Evolutionary conservation across 176 grass and related monocot genomes (phyloP).

Genomic region (Echinochloa phyllopogon): DNA sequence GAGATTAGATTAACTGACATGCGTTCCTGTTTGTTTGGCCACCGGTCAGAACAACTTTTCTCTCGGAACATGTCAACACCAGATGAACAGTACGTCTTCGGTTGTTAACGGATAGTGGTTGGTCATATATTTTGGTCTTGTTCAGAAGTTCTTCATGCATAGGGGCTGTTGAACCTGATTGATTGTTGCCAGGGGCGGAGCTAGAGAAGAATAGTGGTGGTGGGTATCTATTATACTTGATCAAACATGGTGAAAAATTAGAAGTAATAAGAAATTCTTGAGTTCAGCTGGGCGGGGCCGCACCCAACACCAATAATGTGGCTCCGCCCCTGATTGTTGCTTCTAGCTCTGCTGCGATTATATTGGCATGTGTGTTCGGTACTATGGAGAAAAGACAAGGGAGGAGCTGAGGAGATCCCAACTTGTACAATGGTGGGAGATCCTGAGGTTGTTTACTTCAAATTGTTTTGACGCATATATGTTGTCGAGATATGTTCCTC

Average conservation of each 20-base stretch:
- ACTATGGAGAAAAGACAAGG: slow-evolving; percentile 14
- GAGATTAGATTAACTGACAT: neutral
- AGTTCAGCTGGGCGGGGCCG: no score
- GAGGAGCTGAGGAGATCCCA: neutral
- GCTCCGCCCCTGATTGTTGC: neutral
- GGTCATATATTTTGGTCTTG: neutral
- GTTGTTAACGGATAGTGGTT: slow-evolving; percentile 36
- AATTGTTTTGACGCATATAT: slow-evolving; percentile 15
- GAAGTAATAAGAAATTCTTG: no score
- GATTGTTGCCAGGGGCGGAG: no score
- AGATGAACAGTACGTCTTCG: no score
- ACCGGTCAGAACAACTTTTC: no score
- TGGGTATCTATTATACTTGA: no score
- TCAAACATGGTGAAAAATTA: no score
- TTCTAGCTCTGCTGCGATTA: neutral
- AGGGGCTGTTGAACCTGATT: slow-evolving; percentile 2
- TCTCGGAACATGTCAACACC: no score
- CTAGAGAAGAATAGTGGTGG: no score
- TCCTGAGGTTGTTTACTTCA: neutral
- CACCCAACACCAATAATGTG: no score
- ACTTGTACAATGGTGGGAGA: neutral
- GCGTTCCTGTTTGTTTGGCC: no score
- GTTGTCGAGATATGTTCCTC: slow-evolving; percentile 12
- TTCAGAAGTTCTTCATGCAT: neutral
- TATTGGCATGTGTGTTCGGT: slow-evolving; percentile 18